Conservation (phyloP, 2,329 filamentous ascomycete genomes). For the Diaporthe eres region DNA sequence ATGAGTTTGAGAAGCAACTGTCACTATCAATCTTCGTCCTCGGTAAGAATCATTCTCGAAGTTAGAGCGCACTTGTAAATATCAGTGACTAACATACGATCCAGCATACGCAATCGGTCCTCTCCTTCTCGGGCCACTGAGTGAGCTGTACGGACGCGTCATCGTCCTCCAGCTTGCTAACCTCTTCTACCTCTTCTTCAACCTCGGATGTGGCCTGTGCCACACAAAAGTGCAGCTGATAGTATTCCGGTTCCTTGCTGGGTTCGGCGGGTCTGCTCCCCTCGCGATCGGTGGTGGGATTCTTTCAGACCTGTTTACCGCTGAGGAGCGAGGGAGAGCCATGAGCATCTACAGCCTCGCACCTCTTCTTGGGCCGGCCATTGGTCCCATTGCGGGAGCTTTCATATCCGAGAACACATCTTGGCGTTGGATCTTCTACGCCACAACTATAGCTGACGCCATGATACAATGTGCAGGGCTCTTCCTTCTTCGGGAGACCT, state of each 20-base stretch:
- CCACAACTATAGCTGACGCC: conserved; percentile 73
- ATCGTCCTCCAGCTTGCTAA: conserved; percentile 68
- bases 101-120: conserved; percentile 55
- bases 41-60: not conserved
- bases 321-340: conserved; percentile 74
- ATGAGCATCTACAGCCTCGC: conserved; percentile 74
- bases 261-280: conserved; percentile 70
- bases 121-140: conserved; percentile 65
- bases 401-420: conserved; percentile 75
- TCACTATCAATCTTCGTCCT: conserved; percentile 68
- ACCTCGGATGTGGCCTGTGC: conserved; percentile 66
- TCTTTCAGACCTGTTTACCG: conserved; percentile 63
- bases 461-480: conserved; percentile 71
- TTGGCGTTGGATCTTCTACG: conserved; percentile 83
- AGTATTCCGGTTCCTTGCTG: conserved; percentile 70
- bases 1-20: conserved; percentile 56
- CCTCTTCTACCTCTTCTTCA: conserved; percentile 68
- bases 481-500: conserved; percentile 76
- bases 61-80: no score
- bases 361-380: conserved; percentile 75
- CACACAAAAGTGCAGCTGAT: conserved; percentile 67
- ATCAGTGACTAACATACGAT: not conserved
- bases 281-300: conserved; percentile 63
- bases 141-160: conserved; percentile 69
- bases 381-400: conserved; percentile 76